Percentiles rank a stretch among this genome's conserved stretches.
Conservation (phyloP, 2,329 filamentous ascomycete species). For the Didymella segeticola region DNA sequence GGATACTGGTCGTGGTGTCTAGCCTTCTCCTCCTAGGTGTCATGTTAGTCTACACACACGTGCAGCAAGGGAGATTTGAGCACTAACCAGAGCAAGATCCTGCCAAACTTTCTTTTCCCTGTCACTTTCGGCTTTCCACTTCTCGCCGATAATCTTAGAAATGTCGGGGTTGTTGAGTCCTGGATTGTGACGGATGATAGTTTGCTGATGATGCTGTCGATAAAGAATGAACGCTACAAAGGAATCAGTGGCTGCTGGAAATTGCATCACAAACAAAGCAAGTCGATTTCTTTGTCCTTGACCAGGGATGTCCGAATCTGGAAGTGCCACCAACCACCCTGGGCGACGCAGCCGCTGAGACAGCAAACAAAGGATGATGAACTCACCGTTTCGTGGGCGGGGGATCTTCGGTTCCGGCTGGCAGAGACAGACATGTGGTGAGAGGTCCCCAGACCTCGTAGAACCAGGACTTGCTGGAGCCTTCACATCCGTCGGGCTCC, state of each 20-base stretch:
- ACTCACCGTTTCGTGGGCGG: constrained; percentile 73
- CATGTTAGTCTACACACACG: constrained; percentile 17
- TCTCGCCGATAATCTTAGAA: constrained; percentile 93
- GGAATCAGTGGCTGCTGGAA: constrained; percentile 34
- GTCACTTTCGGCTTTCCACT: constrained; percentile 81
- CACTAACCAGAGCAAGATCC: constrained; percentile 75
- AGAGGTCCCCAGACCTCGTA: constrained; percentile 37
- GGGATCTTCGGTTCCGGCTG: constrained; percentile 75
- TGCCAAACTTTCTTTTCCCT: constrained; percentile 87
- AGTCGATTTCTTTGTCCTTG: constrained; percentile 33
- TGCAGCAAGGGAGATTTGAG: not conserved
- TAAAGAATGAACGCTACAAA: constrained; percentile 92
- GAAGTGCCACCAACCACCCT: constrained; percentile 16
- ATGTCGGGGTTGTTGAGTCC: constrained; percentile 93
- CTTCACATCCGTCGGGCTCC: constrained; percentile 29
- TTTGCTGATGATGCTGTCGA: constrained; percentile 87
- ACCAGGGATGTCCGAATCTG: constrained; percentile 5
- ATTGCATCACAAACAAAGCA: constrained; percentile 38
- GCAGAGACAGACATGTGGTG: constrained; percentile 69
- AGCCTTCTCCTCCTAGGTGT: constrained; percentile 77
- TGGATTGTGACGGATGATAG: constrained; percentile 82
- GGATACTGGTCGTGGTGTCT: constrained; percentile 90
- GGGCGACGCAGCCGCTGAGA: constrained; percentile 10
- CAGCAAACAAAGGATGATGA: constrained; percentile 31
- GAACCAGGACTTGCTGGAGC: constrained; percentile 38